Evolutionary conservation across 1,284 basidiomycete species (phyloP).

Genomic region (Tilletia caries): DNA sequence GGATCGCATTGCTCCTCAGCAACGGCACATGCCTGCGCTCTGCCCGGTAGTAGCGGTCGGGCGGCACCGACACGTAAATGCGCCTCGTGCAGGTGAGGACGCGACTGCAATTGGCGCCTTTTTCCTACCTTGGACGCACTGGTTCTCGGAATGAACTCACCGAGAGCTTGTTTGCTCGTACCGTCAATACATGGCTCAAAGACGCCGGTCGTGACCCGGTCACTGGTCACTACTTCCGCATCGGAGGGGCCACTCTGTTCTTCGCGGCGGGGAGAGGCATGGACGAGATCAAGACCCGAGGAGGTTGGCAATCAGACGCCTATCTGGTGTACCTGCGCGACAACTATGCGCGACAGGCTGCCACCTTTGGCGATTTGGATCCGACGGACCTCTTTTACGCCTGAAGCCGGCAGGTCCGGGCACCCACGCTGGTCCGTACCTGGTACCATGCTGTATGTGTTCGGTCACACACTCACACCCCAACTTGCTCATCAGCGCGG

Average conservation of each 20-base stretch:
- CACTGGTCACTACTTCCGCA: neutral
- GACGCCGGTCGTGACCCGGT: neutral
- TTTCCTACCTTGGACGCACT: neutral
- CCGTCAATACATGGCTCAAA: neutral
- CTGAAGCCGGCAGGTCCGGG: too few species aligned
- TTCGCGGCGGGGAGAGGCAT: neutral
- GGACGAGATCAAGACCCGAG: too few species aligned
- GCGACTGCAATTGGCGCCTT: neutral
- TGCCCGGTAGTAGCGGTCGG: neutral
- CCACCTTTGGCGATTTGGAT: too few species aligned
- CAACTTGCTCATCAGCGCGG: too few species aligned
- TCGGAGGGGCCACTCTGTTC: neutral
- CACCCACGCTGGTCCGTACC: too few species aligned
- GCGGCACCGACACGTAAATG: neutral
- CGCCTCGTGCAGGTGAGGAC: neutral
- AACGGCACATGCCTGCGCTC: neutral
- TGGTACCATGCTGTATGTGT: too few species aligned
- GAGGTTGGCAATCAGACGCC: too few species aligned
- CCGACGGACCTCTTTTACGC: too few species aligned
- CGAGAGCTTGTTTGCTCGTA: neutral
- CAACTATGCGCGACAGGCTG: too few species aligned
- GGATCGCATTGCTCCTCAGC: neutral
- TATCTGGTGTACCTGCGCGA: too few species aligned
- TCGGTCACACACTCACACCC: too few species aligned
- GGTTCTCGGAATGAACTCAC: neutral